Conservation (phyloP, 2,329 filamentous ascomycete species). For the Parafenestella ontariensis region DNA sequence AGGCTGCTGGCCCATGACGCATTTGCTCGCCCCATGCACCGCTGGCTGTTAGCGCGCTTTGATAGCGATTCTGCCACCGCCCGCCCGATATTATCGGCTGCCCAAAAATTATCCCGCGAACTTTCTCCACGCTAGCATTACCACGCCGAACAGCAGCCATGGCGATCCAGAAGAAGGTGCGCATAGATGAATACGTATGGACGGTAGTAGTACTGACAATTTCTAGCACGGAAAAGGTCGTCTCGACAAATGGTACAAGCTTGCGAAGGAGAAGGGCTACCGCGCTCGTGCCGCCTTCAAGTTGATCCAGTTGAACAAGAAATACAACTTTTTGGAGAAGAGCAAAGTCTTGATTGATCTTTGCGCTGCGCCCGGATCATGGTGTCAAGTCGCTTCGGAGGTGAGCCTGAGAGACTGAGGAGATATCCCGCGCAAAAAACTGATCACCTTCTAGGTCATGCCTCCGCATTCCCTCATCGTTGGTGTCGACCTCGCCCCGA, state of each 20-base stretch:
- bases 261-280: constrained; percentile 98
- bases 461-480: constrained; percentile 87
- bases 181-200: background rate
- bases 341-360: constrained; percentile 96
- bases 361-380: constrained; percentile 85
- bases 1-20: constrained; percentile 27
- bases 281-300: constrained; percentile 96
- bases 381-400: constrained; percentile 77
- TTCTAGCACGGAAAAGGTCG: constrained; percentile 87
- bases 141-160: constrained; percentile 58
- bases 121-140: constrained; percentile 25
- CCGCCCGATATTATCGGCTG: constrained; percentile 13
- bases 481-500: constrained; percentile 91
- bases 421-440: background rate
- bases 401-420: constrained; percentile 62
- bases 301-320: constrained; percentile 97
- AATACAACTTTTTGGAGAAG: constrained; percentile 97
- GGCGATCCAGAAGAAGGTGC: constrained; percentile 92
- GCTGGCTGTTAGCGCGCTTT: constrained; percentile 11
- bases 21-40: constrained; percentile 18
- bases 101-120: constrained; percentile 29
- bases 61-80: constrained; percentile 25
- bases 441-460: constrained; percentile 66
- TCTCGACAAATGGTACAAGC: constrained; percentile 98
- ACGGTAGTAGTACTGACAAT: constrained; percentile 30